phyloP scores from a whole-genome alignment of 1,284 basidiomycete species.

The Earliella scabrosa region DNA sequence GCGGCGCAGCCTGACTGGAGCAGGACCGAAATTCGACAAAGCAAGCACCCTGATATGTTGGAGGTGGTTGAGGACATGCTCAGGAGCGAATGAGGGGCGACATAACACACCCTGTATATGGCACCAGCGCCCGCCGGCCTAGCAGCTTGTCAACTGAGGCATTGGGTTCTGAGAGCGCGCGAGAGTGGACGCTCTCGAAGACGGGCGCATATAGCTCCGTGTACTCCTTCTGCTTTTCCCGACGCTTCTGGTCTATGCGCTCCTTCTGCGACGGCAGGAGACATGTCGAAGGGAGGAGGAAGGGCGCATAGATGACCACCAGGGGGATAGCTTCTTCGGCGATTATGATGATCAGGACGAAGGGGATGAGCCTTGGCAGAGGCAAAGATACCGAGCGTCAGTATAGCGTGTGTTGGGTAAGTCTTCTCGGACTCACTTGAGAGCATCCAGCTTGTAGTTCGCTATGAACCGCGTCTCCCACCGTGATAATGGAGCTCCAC shows the following conservation, averaged over 20 bases:
- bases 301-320: constrained; percentile 85
- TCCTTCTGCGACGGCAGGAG: constrained; percentile 82
- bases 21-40: constrained; percentile 60
- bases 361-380: constrained; percentile 82
- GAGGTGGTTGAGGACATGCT: neutral
- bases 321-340: constrained; percentile 85
- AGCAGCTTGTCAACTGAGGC: constrained; percentile 26
- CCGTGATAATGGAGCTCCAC: constrained; percentile 61
- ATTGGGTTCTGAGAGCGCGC: constrained; percentile 39
- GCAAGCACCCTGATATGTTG: constrained; percentile 53
- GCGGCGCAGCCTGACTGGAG: constrained; percentile 53
- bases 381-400: too few species aligned
- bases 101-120: constrained; percentile 37
- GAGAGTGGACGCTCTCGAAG: constrained; percentile 35
- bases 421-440: constrained; percentile 61
- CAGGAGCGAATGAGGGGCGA: neutral
- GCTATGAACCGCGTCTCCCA: constrained; percentile 69
- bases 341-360: constrained; percentile 75
- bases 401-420: too few species aligned
- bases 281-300: constrained; percentile 86
- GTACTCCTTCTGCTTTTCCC: constrained; percentile 49
- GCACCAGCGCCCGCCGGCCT: constrained; percentile 23
- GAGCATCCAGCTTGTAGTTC: constrained; percentile 63
- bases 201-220: constrained; percentile 39
- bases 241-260: constrained; percentile 67